Percentiles rank a stretch among this genome's conserved stretches.
Conservation (phyloP, 371 early-diverging fungal genomes). For the Polyrhizophydium stewartii region DNA sequence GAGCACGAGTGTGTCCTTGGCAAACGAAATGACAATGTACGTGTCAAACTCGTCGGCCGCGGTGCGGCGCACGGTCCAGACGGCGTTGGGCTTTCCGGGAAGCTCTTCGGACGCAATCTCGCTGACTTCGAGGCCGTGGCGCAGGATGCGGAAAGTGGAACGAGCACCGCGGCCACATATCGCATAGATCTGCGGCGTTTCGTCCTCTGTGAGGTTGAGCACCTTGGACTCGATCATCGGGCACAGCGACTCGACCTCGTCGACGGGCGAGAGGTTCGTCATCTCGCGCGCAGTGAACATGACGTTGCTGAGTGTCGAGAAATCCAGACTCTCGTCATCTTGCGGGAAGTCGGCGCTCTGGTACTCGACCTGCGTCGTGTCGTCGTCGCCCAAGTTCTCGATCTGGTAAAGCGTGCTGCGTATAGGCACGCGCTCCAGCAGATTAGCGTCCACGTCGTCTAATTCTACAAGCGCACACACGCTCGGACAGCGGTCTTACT, state of each 20-base stretch:
- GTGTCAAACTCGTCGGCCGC: slow-evolving; percentile 60
- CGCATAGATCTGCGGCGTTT: slow-evolving; percentile 89
- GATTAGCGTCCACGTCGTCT: too few species aligned
- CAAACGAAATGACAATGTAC: slow-evolving; percentile 91
- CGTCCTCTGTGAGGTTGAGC: slow-evolving; percentile 83
- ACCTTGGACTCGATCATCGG: slow-evolving; percentile 74
- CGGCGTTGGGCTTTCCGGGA: slow-evolving; percentile 89
- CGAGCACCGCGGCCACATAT: slow-evolving; percentile 80
- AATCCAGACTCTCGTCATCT: slow-evolving; percentile 47
- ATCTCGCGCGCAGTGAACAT: slow-evolving; percentile 79
- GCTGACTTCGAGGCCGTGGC: slow-evolving; percentile 87
- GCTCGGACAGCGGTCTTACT: slow-evolving; percentile 52
- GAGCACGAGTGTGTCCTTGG: slow-evolving; percentile 88
- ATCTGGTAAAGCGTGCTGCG: slow-evolving; percentile 82
- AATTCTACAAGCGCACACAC: too few species aligned
- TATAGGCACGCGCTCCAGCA: too few species aligned
- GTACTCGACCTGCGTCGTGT: slow-evolving; percentile 70
- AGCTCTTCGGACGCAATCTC: slow-evolving; percentile 91
- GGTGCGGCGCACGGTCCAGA: slow-evolving; percentile 73
- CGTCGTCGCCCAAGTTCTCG: slow-evolving; percentile 88
- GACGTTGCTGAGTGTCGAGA: slow-evolving; percentile 47
- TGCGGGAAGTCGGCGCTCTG: slow-evolving; percentile 60
- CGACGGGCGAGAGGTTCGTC: slow-evolving; percentile 78
- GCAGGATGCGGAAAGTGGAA: slow-evolving; percentile 79
- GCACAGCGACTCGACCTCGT: slow-evolving; percentile 80